Evolutionary conservation across 1,284 basidiomycete genomes (phyloP).

Genomic region (Amylostereum areolatum): DNA sequence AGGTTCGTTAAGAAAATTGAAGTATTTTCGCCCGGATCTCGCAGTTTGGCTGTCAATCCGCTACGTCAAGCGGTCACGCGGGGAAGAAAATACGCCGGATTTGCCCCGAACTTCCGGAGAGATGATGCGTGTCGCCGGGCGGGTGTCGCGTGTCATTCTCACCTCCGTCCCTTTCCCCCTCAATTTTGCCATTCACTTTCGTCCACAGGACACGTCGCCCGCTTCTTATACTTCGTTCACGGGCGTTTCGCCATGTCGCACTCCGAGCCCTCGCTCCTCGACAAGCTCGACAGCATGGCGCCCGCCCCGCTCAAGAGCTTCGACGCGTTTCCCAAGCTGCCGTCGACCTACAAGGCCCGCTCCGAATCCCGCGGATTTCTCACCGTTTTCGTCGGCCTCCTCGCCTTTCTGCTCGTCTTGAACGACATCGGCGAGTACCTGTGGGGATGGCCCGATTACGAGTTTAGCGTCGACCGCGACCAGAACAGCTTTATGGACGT

Average conservation of each 20-base stretch:
- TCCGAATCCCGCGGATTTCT: slow-evolving; percentile 85
- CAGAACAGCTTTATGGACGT: slow-evolving; percentile 64
- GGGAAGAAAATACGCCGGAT: too few species aligned
- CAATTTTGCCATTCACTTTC: not conserved
- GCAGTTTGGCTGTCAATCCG: too few species aligned
- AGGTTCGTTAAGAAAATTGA: too few species aligned
- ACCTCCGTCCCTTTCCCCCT: too few species aligned
- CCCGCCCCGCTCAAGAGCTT: slow-evolving; percentile 52
- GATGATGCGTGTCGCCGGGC: too few species aligned
- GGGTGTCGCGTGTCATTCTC: too few species aligned
- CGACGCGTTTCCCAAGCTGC: slow-evolving; percentile 87
- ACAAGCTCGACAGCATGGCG: slow-evolving; percentile 54
- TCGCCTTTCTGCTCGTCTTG: slow-evolving; percentile 73
- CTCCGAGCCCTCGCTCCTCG: slow-evolving; percentile 32
- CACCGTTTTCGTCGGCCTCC: slow-evolving; percentile 71
- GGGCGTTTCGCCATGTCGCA: not conserved
- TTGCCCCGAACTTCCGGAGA: too few species aligned
- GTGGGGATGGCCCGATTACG: slow-evolving; percentile 86
- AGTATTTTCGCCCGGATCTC: too few species aligned
- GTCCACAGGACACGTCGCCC: too few species aligned
- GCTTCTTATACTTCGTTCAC: too few species aligned
- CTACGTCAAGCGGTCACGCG: too few species aligned
- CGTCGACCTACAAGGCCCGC: slow-evolving; percentile 81
- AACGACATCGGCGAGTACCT: slow-evolving; percentile 89
- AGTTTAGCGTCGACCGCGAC: slow-evolving; percentile 77